phyloP scores from a whole-genome alignment of 495 filamentous ascomycete genomes.

The Lophiostoma macrostomum region DNA sequence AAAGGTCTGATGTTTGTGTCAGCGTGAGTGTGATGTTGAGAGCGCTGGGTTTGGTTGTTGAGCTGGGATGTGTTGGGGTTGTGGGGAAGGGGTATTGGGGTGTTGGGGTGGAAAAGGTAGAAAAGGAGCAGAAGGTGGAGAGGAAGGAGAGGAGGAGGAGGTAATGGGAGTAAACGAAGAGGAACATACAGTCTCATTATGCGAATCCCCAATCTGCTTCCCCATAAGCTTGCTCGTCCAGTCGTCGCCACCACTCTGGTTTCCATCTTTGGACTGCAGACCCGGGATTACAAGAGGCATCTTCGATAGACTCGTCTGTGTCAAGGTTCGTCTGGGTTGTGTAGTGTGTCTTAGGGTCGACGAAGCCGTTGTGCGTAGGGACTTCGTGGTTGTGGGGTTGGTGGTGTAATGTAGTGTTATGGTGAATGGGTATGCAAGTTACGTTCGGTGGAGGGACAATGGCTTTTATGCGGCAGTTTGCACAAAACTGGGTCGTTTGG shows the following conservation, averaged over 20 bases:
- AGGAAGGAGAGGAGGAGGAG: neutral
- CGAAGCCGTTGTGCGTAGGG: neutral
- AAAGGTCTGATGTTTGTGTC: slow-evolving; percentile 56
- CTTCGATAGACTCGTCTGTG: neutral
- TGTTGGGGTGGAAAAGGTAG: too few species aligned
- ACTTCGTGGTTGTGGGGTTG: neutral
- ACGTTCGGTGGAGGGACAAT: too few species aligned
- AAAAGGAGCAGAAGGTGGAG: too few species aligned
- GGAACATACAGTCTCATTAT: slow-evolving; percentile 49
- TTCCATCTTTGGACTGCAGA: slow-evolving; percentile 55
- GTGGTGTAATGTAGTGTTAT: neutral
- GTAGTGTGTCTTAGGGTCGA: neutral
- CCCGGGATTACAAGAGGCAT: slow-evolving; percentile 86
- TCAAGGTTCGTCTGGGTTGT: neutral
- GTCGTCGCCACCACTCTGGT: slow-evolving; percentile 54
- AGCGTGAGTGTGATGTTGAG: neutral
- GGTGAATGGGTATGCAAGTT: too few species aligned
- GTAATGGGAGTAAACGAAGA: neutral
- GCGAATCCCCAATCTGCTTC: slow-evolving; percentile 61
- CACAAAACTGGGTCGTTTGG: too few species aligned
- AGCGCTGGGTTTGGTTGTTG: neutral
- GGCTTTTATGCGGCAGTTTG: too few species aligned
- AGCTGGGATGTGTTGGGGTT: neutral
- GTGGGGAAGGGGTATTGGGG: neutral
- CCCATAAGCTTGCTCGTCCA: slow-evolving; percentile 74